Evolutionary conservation across 2,329 filamentous ascomycete species (phyloP).

Genomic region (Teratosphaeria nubilosa): DNA sequence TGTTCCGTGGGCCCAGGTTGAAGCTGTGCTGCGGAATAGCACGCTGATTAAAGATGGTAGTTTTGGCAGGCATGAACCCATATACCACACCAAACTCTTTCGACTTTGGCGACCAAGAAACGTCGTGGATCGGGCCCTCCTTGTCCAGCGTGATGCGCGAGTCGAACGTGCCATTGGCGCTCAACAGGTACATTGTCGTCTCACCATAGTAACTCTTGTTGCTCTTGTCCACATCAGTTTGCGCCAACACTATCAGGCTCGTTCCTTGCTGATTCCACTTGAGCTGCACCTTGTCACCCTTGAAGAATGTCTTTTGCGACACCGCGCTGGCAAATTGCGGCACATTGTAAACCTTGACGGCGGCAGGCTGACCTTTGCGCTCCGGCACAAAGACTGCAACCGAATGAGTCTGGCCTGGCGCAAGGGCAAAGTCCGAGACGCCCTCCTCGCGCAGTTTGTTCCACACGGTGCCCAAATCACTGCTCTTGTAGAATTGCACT

Average conservation of each 20-base stretch:
- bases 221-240: constrained; percentile 95
- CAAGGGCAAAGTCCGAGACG: constrained; percentile 77
- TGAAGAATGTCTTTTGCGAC: constrained; percentile 98
- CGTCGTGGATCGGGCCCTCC: constrained; percentile 94
- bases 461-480: constrained; percentile 78
- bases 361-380: constrained; percentile 83
- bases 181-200: constrained; percentile 91
- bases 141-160: constrained; percentile 76
- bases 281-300: constrained; percentile 95
- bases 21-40: constrained; percentile 78
- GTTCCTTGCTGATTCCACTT: constrained; percentile 96
- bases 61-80: constrained; percentile 98
- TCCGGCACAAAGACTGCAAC: constrained; percentile 93
- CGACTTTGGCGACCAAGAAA: constrained; percentile 95
- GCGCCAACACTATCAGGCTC: constrained; percentile 83
- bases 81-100: constrained; percentile 97
- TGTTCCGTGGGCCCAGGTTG: constrained; percentile 80
- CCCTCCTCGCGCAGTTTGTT: constrained; percentile 92
- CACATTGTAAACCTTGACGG: constrained; percentile 89
- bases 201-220: constrained; percentile 99
- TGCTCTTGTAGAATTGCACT: constrained; percentile 91
- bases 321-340: constrained; percentile 73
- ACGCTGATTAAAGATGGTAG: constrained; percentile 90
- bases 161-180: constrained; percentile 83
- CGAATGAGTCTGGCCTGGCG: constrained; percentile 80